Evolutionary conservation across 2,329 filamentous ascomycete genomes (phyloP).

Genomic region (Bipolaris gigantea): DNA sequence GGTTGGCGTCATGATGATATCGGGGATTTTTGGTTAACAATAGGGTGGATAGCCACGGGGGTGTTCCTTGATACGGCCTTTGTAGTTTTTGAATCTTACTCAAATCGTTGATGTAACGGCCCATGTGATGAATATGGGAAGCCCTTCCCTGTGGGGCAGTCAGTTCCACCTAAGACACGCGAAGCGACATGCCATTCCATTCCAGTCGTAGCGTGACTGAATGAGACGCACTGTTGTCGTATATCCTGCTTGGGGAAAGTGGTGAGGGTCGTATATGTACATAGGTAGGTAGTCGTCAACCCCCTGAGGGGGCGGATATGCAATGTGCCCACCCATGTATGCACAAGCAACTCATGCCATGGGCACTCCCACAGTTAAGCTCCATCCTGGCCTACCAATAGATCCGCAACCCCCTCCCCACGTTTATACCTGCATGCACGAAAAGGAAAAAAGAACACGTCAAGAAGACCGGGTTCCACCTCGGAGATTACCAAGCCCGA

Average conservation of each 20-base stretch:
- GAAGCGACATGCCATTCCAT: conserved; percentile 12
- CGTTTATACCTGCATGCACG: not conserved
- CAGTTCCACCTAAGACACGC: not conserved
- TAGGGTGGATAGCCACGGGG: conserved; percentile 1
- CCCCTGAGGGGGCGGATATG: not conserved
- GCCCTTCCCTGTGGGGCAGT: conserved; percentile 2
- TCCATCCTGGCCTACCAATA: not conserved
- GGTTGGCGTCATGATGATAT: conserved; percentile 9
- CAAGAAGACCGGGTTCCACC: not conserved
- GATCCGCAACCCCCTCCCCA: not conserved
- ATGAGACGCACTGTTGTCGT: not conserved
- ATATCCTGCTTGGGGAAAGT: not conserved
- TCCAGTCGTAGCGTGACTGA: not conserved
- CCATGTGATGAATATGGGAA: conserved; percentile 9
- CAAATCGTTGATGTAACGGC: conserved; percentile 27
- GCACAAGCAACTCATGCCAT: not conserved
- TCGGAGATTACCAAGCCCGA: not conserved
- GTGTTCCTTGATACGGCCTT: not conserved
- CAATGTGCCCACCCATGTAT: not conserved
- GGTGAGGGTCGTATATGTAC: too few relatives aligned
- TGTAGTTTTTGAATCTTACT: conserved; percentile 6
- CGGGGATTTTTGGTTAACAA: not conserved
- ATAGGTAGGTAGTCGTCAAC: not conserved
- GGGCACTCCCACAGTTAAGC: not conserved
- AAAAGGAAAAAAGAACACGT: not conserved